Evolutionary conservation across 2,329 filamentous ascomycete genomes (phyloP).

Genomic region (Thielaviopsis musarum): DNA sequence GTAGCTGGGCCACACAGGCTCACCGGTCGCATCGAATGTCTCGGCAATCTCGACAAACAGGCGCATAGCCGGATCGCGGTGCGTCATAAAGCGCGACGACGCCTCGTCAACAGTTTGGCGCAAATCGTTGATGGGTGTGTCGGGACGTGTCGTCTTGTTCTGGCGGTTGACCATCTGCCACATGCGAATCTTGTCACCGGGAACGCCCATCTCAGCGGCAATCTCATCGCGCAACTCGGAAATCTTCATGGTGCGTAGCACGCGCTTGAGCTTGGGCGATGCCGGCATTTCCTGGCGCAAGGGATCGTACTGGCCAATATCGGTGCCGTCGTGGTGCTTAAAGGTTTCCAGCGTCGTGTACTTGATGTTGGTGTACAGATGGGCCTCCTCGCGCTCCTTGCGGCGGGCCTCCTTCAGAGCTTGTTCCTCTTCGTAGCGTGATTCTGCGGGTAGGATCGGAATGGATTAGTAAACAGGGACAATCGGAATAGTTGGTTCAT

Average conservation of each 20-base stretch:
- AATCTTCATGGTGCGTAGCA: conserved; percentile 60
- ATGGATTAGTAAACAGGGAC: conserved; percentile 3
- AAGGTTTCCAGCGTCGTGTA: conserved; percentile 74
- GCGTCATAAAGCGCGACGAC: conserved; percentile 33
- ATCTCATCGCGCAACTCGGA: conserved; percentile 56
- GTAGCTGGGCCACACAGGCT: conserved; percentile 53
- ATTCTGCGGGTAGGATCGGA: conserved; percentile 29
- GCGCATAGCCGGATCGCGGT: conserved; percentile 56
- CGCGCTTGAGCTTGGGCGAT: conserved; percentile 53
- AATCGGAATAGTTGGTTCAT: not conserved
- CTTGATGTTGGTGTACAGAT: conserved; percentile 75
- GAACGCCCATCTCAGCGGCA: conserved; percentile 50
- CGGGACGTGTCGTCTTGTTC: conserved; percentile 88
- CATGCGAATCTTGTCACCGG: conserved; percentile 56
- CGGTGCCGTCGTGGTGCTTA: conserved; percentile 64
- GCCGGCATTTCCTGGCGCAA: conserved; percentile 27
- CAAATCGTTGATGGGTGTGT: conserved; percentile 66
- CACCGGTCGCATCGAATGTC: conserved; percentile 48
- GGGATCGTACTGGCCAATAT: conserved; percentile 49
- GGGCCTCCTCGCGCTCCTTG: conserved; percentile 85
- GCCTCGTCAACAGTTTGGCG: conserved; percentile 63
- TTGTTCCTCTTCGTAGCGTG: conserved; percentile 66
- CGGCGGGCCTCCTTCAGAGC: conserved; percentile 56
- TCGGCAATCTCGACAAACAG: conserved; percentile 75
- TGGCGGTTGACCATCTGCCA: conserved; percentile 99